These are phyloP conservation scores for Coelastrella sp. DNA, from an alignment of 139 green algal genomes.

Conservation along the genomic window DNA sequence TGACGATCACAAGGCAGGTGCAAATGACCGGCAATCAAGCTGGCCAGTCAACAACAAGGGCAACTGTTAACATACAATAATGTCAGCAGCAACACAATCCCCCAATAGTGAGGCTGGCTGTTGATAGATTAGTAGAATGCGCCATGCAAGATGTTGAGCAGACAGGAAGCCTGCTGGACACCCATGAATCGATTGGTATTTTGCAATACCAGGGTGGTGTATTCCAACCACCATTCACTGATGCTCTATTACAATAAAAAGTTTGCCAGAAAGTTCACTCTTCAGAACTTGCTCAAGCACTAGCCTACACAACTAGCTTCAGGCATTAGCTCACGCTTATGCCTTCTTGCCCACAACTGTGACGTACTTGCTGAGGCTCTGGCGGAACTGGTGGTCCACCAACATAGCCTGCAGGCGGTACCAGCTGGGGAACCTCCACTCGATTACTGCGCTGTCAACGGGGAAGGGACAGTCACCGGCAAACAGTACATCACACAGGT, in stretches of 20 bases:
- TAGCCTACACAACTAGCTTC: neutral
- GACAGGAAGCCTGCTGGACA: no score
- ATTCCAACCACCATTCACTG: no score
- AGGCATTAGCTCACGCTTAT: neutral
- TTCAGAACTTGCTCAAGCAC: neutral
- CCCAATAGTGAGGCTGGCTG: neutral
- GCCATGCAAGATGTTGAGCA: no score
- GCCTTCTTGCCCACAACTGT: neutral
- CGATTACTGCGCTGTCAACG: neutral
- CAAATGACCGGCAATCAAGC: no score
- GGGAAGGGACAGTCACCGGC: neutral
- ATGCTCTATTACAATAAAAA: no score
- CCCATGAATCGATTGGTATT: no score
- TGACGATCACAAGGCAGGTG: no score
- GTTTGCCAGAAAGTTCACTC: no score
- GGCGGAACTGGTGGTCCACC: neutral
- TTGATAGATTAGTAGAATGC: neutral
- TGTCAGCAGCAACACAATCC: neutral
- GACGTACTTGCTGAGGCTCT: neutral
- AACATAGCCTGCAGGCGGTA: constrained; percentile 12
- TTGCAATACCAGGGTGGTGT: no score
- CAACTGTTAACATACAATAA: neutral
- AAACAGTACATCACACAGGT: neutral
- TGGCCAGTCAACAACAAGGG: no score
- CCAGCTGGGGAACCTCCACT: constrained; percentile 2